A percentile compares a stretch with the other conserved stretches of the same genome.
These are phyloP conservation scores for Hortaea sp. DNA, from an alignment of 2,329 filamentous ascomycete species.

Conservation along the genomic window DNA sequence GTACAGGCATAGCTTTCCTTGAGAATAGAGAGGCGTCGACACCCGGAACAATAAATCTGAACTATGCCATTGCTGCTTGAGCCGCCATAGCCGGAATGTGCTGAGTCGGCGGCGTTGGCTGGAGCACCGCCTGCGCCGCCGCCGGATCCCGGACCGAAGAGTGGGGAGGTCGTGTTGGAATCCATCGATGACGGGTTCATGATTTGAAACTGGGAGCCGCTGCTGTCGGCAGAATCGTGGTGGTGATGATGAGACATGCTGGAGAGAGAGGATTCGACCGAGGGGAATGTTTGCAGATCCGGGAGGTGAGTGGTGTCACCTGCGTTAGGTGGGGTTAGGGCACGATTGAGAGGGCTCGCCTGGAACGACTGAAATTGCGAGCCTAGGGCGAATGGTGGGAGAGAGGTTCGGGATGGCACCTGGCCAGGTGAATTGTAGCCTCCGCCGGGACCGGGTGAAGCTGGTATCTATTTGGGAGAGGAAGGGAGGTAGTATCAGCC, in stretches of 20 bases:
- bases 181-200: conserved; percentile 35
- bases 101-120: conserved; percentile 3
- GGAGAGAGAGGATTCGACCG: conserved; percentile 58
- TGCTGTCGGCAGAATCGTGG: conserved; percentile 24
- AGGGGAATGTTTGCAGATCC: conserved; percentile 65
- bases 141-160: conserved; percentile 16
- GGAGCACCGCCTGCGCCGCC: conserved; percentile 4
- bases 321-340: conserved; percentile 66
- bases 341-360: conserved; percentile 82
- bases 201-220: conserved; percentile 62
- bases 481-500: background rate
- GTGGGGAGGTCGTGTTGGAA: conserved; percentile 49
- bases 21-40: conserved; percentile 64
- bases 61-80: conserved; percentile 32
- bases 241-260: conserved; percentile 20
- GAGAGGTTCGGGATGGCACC: conserved; percentile 46
- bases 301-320: conserved; percentile 25
- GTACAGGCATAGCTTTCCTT: conserved; percentile 88
- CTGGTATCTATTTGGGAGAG: conserved; percentile 28
- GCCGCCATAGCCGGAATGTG: background rate
- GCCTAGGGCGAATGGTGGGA: conserved; percentile 46
- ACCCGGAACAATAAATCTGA: conserved; percentile 88
- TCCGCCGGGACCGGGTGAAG: conserved; percentile 30
- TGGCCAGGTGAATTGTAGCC: conserved; percentile 37
- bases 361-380: conserved; percentile 59